Conservation (phyloP, 2,329 filamentous ascomycete genomes). For the Dryadomyces sulphureus region DNA sequence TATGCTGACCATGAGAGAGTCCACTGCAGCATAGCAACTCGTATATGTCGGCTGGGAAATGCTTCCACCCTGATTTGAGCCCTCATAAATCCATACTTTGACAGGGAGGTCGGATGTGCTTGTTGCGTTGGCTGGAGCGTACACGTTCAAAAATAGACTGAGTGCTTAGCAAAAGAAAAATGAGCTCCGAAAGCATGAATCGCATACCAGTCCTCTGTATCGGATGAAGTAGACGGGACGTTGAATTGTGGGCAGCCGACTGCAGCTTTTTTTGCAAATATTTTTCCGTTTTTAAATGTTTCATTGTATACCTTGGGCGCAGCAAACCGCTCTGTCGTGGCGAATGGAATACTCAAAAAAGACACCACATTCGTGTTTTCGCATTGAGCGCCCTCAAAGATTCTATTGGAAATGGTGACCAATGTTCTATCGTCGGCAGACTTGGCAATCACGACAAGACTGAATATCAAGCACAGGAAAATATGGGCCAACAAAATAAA, state of each 20-base stretch:
- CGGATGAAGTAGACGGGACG: background rate
- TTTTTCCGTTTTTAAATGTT: constrained; percentile 3
- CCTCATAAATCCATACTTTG: constrained; percentile 15
- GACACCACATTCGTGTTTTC: background rate
- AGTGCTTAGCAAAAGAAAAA: background rate
- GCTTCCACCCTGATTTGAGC: constrained; percentile 4
- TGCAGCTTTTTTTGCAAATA: background rate
- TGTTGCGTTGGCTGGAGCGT: constrained; percentile 36
- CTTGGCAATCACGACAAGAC: background rate
- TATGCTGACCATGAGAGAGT: background rate
- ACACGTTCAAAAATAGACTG: constrained; percentile 48
- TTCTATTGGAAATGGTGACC: background rate
- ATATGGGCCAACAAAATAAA: background rate
- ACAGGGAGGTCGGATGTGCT: constrained; percentile 18
- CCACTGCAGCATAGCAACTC: background rate
- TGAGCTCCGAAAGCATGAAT: background rate
- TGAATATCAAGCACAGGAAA: background rate
- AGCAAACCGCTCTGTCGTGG: constrained; percentile 14
- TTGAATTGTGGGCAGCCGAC: constrained; percentile 2
- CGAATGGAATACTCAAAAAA: constrained; percentile 17
- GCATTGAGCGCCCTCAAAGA: background rate
- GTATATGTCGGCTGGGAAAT: constrained; percentile 1
- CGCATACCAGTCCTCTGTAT: constrained; percentile 1
- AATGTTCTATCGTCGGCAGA: background rate
- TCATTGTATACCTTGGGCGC: constrained; percentile 13